phyloP scores from a whole-genome alignment of 768 basidiomycete genomes.

The Lactarius deliciosus region DNA sequence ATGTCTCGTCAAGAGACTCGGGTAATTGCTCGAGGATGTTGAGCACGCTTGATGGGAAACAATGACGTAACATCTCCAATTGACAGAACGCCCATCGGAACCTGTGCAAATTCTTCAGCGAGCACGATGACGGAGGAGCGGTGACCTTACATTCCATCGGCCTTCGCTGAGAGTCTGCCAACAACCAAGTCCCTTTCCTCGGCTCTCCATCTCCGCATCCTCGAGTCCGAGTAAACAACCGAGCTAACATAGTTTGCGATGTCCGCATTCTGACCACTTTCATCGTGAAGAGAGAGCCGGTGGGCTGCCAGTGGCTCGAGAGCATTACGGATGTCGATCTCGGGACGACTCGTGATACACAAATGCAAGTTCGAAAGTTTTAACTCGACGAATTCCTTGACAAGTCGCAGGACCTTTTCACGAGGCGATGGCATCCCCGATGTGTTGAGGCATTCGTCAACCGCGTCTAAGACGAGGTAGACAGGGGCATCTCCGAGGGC shows the following conservation, averaged over 20 bases:
- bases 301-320: not conserved
- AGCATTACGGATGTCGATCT: not conserved
- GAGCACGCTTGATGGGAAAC: not conserved
- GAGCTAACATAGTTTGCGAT: not conserved
- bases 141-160: not conserved
- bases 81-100: conserved; percentile 7
- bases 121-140: not conserved
- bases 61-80: not conserved
- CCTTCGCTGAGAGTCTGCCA: not conserved
- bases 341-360: not conserved
- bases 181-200: no score
- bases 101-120: not conserved
- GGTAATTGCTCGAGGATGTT: not conserved
- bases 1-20: conserved; percentile 1
- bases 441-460: not conserved
- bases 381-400: not conserved
- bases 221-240: not conserved
- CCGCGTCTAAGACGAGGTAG: not conserved
- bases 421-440: not conserved
- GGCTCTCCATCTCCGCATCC: not conserved
- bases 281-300: not conserved
- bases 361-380: not conserved
- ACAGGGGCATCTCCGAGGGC: not conserved
- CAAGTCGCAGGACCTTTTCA: not conserved
- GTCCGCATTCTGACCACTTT: not conserved